phyloP scores from a whole-genome alignment of 805 yeast species.

The Suhomyces kilbournensis region DNA sequence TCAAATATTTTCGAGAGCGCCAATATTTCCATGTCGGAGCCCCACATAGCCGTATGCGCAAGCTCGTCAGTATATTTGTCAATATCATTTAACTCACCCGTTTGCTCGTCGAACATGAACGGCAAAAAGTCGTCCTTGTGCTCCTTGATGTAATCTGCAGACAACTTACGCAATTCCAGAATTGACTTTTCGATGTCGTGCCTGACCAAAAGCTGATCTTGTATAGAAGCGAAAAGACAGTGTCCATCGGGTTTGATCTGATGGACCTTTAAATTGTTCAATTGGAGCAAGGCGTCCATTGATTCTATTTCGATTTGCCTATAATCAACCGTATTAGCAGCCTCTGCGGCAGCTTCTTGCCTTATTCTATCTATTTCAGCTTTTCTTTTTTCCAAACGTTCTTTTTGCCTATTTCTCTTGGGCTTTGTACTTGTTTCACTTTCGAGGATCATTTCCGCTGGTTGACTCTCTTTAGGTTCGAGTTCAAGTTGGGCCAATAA shows the following conservation, averaged over 20 bases:
- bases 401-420: constrained; percentile 80
- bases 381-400: constrained; percentile 71
- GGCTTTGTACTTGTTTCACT: background rate
- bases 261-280: constrained; percentile 48
- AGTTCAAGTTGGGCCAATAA: constrained; percentile 54
- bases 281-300: constrained; percentile 50
- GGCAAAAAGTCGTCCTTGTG: constrained; percentile 75
- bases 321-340: constrained; percentile 61
- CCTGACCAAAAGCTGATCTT: constrained; percentile 68
- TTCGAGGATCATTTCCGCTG: background rate
- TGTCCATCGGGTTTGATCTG: constrained; percentile 92
- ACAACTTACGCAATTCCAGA: constrained; percentile 55
- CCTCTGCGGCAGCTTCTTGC: constrained; percentile 70
- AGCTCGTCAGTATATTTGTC: constrained; percentile 67
- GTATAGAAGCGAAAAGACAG: constrained; percentile 82
- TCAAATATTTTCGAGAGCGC: constrained; percentile 73
- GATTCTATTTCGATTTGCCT: constrained; percentile 70
- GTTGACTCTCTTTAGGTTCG: background rate
- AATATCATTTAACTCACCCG: constrained; percentile 60
- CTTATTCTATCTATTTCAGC: constrained; percentile 61
- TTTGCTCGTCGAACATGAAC: constrained; percentile 76
- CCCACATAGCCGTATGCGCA: constrained; percentile 87
- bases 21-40: constrained; percentile 87
- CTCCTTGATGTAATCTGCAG: constrained; percentile 63
- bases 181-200: constrained; percentile 40